Percentiles rank a stretch among this genome's conserved stretches.
phyloP scores from a whole-genome alignment of 768 basidiomycete species.

The Lactifluus volemus region DNA sequence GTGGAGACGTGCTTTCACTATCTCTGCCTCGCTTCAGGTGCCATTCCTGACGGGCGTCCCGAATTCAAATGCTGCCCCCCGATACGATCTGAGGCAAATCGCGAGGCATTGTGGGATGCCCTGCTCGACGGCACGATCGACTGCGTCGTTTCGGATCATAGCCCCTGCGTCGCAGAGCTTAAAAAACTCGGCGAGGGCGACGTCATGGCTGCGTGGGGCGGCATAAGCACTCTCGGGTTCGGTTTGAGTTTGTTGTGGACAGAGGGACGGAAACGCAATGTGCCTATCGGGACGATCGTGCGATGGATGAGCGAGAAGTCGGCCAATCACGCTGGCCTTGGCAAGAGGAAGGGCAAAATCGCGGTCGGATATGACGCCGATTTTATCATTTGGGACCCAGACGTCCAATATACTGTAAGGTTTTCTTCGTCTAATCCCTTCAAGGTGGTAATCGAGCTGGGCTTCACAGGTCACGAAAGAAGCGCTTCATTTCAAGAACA shows the following conservation, averaged over 20 bases:
- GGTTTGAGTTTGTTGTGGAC: constrained; percentile 89
- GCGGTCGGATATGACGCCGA: constrained; percentile 76
- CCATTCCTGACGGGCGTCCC: constrained; percentile 66
- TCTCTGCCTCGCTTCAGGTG: constrained; percentile 63
- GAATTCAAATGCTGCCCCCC: constrained; percentile 98
- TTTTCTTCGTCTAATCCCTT: neutral
- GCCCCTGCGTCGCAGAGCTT: constrained; percentile 75
- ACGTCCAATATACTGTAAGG: constrained; percentile 35
- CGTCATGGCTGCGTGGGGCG: constrained; percentile 91
- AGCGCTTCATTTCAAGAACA: constrained; percentile 83
- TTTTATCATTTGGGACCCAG: constrained; percentile 75
- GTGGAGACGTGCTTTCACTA: constrained; percentile 99
- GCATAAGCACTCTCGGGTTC: constrained; percentile 84
- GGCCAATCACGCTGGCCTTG: constrained; percentile 73
- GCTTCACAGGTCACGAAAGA: constrained; percentile 59
- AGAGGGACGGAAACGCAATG: constrained; percentile 53
- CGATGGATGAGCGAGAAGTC: constrained; percentile 70
- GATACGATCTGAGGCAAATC: constrained; percentile 66
- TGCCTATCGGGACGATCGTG: constrained; percentile 52
- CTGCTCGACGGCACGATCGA: constrained; percentile 78
- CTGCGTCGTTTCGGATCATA: constrained; percentile 93
- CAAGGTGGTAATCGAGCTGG: neutral
- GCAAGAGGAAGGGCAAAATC: constrained; percentile 61
- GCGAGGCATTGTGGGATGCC: constrained; percentile 73
- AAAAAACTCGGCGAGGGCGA: constrained; percentile 74